Evolutionary conservation across 2,329 filamentous ascomycete species (phyloP).

Genomic region (Ceratocystis alfenasii): DNA sequence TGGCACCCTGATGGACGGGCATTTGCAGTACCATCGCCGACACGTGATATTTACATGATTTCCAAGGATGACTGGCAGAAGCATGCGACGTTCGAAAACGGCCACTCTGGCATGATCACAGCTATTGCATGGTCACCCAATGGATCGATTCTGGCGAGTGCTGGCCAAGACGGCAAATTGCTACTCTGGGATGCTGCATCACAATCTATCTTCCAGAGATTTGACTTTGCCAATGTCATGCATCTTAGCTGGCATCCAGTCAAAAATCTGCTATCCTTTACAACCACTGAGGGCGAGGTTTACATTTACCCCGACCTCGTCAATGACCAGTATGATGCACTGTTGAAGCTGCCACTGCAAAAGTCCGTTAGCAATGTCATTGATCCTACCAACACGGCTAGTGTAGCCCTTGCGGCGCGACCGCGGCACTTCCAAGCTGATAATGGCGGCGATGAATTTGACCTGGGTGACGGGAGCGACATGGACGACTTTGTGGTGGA

Average conservation of each 20-base stretch:
- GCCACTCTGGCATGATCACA: constrained; percentile 74
- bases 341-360: constrained; percentile 50
- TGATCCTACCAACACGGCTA: constrained; percentile 42
- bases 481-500: constrained; percentile 81
- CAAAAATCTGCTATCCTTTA: constrained; percentile 81
- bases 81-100: constrained; percentile 65
- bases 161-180: constrained; percentile 56
- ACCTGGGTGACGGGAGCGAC: constrained; percentile 52
- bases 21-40: constrained; percentile 74
- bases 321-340: constrained; percentile 42
- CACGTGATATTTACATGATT: constrained; percentile 71
- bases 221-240: constrained; percentile 73
- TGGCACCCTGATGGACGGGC: constrained; percentile 95
- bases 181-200: constrained; percentile 82
- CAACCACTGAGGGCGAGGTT: constrained; percentile 82
- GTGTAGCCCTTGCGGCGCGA: constrained; percentile 35
- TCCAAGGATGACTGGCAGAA: constrained; percentile 85
- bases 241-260: constrained; percentile 84
- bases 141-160: constrained; percentile 68
- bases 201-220: constrained; percentile 65
- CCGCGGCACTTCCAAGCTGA: constrained; percentile 50
- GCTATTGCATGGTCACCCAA: constrained; percentile 90
- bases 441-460: constrained; percentile 50
- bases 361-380: constrained; percentile 48
- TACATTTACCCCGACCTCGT: constrained; percentile 73